Percentiles rank a stretch among this genome's conserved stretches.
phyloP scores from a whole-genome alignment of 2,329 filamentous ascomycete species.

The Cercospora sojina region DNA sequence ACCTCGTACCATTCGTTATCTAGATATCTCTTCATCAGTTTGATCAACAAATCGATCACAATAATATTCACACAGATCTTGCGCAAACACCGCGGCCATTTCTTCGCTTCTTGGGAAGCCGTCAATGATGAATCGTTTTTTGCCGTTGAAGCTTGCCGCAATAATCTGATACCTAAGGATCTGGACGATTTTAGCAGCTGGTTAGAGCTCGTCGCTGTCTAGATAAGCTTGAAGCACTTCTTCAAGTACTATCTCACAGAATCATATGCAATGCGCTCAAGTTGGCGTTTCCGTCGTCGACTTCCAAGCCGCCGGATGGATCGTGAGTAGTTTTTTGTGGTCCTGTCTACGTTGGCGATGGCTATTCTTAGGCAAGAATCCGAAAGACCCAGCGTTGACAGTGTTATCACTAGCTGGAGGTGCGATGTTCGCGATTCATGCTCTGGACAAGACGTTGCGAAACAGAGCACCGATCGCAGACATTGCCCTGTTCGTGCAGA shows the following conservation, averaged over 20 bases:
- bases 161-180: too few species aligned
- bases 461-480: background rate
- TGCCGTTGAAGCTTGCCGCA: too few species aligned
- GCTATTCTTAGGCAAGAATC: background rate
- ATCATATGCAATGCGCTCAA: background rate
- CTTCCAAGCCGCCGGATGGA: background rate
- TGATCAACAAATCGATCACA: too few species aligned
- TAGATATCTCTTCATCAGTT: too few species aligned
- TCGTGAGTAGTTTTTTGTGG: background rate
- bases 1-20: too few species aligned
- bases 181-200: too few species aligned
- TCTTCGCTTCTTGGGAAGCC: too few species aligned
- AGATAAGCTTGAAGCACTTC: too few species aligned
- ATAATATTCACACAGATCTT: too few species aligned
- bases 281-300: background rate
- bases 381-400: background rate
- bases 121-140: too few species aligned
- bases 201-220: too few species aligned
- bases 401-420: background rate
- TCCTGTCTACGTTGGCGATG: background rate
- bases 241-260: background rate
- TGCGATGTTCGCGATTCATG: background rate
- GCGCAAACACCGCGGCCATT: too few species aligned
- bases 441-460: background rate
- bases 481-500: background rate